Evolutionary conservation across 2,329 filamentous ascomycete genomes (phyloP).

Genomic region (Rasamsonia emersonii): DNA sequence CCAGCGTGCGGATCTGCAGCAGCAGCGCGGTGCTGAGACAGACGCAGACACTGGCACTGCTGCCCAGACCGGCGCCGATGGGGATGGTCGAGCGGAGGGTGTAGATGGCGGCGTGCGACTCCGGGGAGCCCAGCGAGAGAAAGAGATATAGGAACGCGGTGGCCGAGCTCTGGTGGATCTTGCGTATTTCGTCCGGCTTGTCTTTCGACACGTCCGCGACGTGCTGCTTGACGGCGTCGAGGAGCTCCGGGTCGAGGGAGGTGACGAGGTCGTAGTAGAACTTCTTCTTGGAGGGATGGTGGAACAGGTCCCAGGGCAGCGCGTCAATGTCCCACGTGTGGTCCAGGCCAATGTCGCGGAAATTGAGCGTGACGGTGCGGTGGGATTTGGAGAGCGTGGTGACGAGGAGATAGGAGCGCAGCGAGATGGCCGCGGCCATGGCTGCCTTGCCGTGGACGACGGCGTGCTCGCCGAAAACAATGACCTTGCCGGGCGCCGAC

Average conservation of each 20-base stretch:
- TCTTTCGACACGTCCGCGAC: constrained; percentile 61
- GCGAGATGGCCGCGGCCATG: constrained; percentile 87
- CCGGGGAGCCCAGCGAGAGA: constrained; percentile 70
- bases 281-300: constrained; percentile 77
- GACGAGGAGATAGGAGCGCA: constrained; percentile 93
- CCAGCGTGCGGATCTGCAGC: constrained; percentile 77
- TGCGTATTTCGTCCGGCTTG: constrained; percentile 62
- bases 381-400: constrained; percentile 88
- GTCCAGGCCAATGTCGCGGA: constrained; percentile 80
- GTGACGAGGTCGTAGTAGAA: constrained; percentile 88
- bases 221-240: constrained; percentile 72
- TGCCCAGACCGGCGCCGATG: constrained; percentile 82
- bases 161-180: constrained; percentile 75
- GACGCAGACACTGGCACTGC: constrained; percentile 88
- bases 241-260: constrained; percentile 70
- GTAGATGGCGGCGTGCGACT: constrained; percentile 75
- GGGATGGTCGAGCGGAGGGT: constrained; percentile 90
- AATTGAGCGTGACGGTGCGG: constrained; percentile 76
- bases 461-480: constrained; percentile 94
- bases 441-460: constrained; percentile 97
- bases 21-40: constrained; percentile 79
- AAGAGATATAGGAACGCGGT: constrained; percentile 88
- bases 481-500: constrained; percentile 94
- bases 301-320: constrained; percentile 78
- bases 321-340: constrained; percentile 94